Evolutionary conservation across 345 rosid species (phyloP), one percentile per base, ranked within the genome.

Genomic region (Hevea brasiliensis): DNA sequence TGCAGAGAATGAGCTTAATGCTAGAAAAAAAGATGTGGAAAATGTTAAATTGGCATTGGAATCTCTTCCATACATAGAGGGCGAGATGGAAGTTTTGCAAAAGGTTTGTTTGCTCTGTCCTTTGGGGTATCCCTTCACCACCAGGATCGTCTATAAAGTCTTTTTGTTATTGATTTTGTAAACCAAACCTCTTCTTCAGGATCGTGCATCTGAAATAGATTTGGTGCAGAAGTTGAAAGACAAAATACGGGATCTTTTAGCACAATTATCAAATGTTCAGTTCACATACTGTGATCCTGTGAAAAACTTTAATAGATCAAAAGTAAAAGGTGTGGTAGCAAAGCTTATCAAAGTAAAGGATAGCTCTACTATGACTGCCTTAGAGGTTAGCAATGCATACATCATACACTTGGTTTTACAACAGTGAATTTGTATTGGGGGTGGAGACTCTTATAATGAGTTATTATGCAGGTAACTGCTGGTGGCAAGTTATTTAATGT

Each of bases 311-410:
- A 97, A 95, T 66, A 84, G 94, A 80, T 87, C 93, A 53, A 92
- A 87, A 85, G 99, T 95, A 80, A 95, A 95, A 83, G 99, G 99
- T 44, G 98, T 91, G 75, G 94, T 95, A 50, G 96, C 99, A 81
- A 92, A 85, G 79, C 92, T 92, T 72, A 85, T 95, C 76, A 85
- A 88, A 82, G 98, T 95, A 68, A 95, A 89, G 80, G 93, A 95
- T 79, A 80, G 86, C 77, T 79, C 88, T 35, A 70, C 99, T 48
- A 85, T 91, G 97, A 91, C 87, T 77, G 99, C 99, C 41, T 86
- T 95, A 79, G 99, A 95, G 96, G 99, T 95, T 58, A 70, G 81
- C 1, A 48, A 70, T 61, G 47, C 65, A 70, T 48, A 65, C 56
- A 42, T 41, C 26, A 15, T 24, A 5, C 6, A 7, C 45, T 65